Evolutionary conservation across 768 basidiomycete species (phyloP), one percentile per base, ranked within the genome.

Genomic region (Solioccasus polychromus): DNA sequence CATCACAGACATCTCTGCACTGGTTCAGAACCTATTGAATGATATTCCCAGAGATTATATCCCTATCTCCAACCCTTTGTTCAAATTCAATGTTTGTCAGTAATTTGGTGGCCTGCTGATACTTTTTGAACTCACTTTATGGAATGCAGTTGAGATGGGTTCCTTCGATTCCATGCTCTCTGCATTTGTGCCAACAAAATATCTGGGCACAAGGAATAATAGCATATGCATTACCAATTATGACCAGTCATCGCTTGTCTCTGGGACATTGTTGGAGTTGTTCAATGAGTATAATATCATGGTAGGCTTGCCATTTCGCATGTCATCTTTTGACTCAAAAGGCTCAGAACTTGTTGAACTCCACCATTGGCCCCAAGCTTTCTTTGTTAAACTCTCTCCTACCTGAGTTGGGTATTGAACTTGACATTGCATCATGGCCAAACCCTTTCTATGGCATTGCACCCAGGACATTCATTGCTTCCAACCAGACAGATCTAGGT

Each of bases 161-260:
- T 71, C 68, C 0, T 76, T 61, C 47, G 74, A 75, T 42, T 61
- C 71, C 41, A 66, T 66, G 32, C 55, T 72, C 5, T 70, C 74
- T 1, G 75, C 77, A 2, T 78, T 77, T 42, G 69, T 70, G 5
- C 67, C 71, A 0, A 61, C 72, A 28, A 67, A 74, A 48, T 72
- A 75, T 53, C 53, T 77, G 18, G 79, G 79, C 1, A 67, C 67
- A 18, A 58, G 43, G 8, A 70, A 69, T 32, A 50, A 46, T 12
- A 64, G 47, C 22, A 25, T 61, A 20, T 71, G 69, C 18, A 37
- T 69, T 5, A 60, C 63, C 2, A 65, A 67, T 31, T 70, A 63
- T 39, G 70, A 70, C 17, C 69, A 71, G 34, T 53, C 51, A 1
- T 39, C 64, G 3, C 45, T 66, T 14, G 61, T 77, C 14, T 59